phyloP scores from a whole-genome alignment of 345 rosid genomes.

The Bruguiera gymnorhiza region DNA sequence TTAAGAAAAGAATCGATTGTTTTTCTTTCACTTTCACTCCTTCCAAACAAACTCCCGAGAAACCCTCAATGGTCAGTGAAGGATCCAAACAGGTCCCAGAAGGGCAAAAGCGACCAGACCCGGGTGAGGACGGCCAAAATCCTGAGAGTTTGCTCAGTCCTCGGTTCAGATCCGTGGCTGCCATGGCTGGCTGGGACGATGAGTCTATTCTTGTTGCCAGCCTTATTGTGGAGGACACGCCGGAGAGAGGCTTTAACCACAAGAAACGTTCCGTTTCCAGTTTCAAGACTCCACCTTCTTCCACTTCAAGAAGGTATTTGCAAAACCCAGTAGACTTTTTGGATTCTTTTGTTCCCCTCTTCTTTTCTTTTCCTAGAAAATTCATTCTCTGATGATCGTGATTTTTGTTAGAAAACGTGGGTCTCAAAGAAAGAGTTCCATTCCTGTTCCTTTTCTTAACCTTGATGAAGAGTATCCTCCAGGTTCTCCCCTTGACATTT shows the following conservation, averaged over 20 bases:
- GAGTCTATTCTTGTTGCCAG: conserved; percentile 72
- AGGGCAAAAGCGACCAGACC: conserved; percentile 26
- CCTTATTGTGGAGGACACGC: conserved; percentile 83
- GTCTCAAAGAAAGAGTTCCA: conserved; percentile 36
- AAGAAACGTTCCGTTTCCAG: conserved; percentile 52
- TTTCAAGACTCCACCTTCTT: conserved; percentile 65
- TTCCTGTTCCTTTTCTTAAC: conserved; percentile 46
- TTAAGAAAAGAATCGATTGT: not conserved
- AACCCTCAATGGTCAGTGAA: conserved; percentile 43
- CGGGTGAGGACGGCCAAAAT: conserved; percentile 26
- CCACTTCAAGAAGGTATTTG: conserved; percentile 62
- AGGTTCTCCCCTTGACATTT: not conserved
- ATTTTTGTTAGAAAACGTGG: conserved; percentile 48
- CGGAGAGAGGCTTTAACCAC: conserved; percentile 57
- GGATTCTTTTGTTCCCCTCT: not conserved
- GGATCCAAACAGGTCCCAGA: conserved; percentile 27
- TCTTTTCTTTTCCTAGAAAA: not conserved
- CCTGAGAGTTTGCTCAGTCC: conserved; percentile 61
- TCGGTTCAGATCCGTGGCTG: conserved; percentile 78
- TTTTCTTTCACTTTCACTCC: not conserved
- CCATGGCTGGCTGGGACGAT: conserved; percentile 98
- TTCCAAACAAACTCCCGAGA: not conserved
- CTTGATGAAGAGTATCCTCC: conserved; percentile 51
- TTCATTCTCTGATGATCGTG: not conserved
- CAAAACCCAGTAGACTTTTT: not conserved